These are phyloP conservation scores for Linderniella brevidens DNA, from an alignment of 257 asterid species.

Conservation along the genomic window DNA sequence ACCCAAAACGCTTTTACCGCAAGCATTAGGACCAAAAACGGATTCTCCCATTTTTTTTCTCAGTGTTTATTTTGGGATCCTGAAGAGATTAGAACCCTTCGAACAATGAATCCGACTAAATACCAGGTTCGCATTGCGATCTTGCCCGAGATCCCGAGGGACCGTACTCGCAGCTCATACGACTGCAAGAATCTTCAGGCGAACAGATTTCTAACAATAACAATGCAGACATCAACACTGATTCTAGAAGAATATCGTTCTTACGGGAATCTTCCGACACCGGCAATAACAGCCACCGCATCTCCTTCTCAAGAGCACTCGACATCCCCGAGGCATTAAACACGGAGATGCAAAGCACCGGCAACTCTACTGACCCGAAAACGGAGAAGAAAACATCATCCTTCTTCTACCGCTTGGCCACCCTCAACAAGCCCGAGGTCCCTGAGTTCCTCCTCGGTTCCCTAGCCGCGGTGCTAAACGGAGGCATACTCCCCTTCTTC, in stretches of 20 bases:
- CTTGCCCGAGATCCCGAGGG: conserved; percentile 42
- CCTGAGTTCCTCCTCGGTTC: conserved; percentile 34
- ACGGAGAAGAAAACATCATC: conserved; percentile 22
- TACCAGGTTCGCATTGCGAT: conserved; percentile 33
- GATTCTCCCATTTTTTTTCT: too few species aligned
- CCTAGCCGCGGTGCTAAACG: conserved; percentile 28
- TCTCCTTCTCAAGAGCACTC: conserved; percentile 25
- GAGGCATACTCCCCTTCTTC: conserved; percentile 38
- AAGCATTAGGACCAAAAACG: too few species aligned
- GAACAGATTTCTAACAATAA: conserved; percentile 19
- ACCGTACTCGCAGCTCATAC: conserved; percentile 40
- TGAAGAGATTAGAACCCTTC: conserved; percentile 13
- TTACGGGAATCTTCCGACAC: conserved; percentile 43
- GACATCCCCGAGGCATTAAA: conserved; percentile 26
- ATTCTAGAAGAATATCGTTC: conserved; percentile 40
- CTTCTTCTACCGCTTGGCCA: conserved; percentile 36
- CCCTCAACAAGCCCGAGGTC: conserved; percentile 38
- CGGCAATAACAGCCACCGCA: conserved; percentile 41
- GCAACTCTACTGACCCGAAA: conserved; percentile 4
- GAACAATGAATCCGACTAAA: conserved; percentile 39
- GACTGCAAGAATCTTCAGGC: conserved; percentile 25
- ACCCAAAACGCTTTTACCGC: too few species aligned
- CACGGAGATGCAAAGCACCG: conserved; percentile 12
- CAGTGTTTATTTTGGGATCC: too few species aligned
- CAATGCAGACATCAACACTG: conserved; percentile 20